Base-by-base conservation (phyloP, 306 rosid genomes). In the Argentina anserina region DNA sequence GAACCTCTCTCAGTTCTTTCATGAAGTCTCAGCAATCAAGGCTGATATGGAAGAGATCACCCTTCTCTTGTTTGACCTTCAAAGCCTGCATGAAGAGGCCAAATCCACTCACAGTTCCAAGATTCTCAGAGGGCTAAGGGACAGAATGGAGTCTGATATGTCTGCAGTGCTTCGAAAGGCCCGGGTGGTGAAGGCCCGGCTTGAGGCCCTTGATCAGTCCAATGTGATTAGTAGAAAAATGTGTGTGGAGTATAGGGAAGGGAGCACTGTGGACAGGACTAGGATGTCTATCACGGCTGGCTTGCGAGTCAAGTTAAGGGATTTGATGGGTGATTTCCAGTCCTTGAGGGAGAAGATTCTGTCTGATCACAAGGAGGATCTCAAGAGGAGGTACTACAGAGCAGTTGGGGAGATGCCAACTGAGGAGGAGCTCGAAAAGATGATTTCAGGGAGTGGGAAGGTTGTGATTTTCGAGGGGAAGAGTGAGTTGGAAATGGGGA, bases 11-110 rank as follows among this genome's bases (percentile, higher is more conserved):
- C 89, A 71, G 79, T 94, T 94, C 81, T 88, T 89, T 56, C 78
- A 75, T 76, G 87, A 91, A 84, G 90, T 91, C 45, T 86, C 75
- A 17, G 81, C 73, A 65, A 78, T 87, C 82, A 94, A 90, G 76
- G 74, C 80, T 34, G 90, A 89, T 80, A 91, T 91, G 90, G 91
- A 89, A 87, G 97, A 88, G 92, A 88, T 90, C 55, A 77, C 97
- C 88, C 88, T 88, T 89, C 97, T 94, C 97, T 90, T 94, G 77
- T 21, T 17, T 28, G 97, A 91, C 74, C 96, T 94, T 74, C 86
- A 83, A 56, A 82, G 79, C 80, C 87, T 94, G 49, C 84, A 90
- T 67, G 89, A 85, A 72, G 96, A 94, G 77, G 78, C 95, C 15
- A 91, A 90, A 25, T 88, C 95, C 55, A 85, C 93, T 18, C 97